Evolutionary conservation across 2,329 filamentous ascomycete species (phyloP), one percentile per base, ranked within the genome.

Genomic region (Talaromyces rugulosus): DNA sequence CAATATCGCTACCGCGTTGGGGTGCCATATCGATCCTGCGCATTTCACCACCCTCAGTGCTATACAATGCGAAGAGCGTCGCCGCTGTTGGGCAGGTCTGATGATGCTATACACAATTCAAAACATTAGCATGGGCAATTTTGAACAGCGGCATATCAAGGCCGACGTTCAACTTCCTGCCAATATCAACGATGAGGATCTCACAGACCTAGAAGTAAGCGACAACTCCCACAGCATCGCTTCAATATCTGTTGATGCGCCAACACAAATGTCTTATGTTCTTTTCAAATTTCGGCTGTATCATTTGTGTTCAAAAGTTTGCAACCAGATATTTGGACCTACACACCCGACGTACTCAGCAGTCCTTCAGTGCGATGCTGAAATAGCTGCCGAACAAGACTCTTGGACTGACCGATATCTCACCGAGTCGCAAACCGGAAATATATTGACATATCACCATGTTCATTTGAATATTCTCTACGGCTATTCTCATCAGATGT

Each of bases 181-280:
- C 1, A 74, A 77, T 52, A 65, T 76, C n/a, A 72, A 77, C 64
- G 74, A 77, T 55, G 68, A 72, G 11, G 70, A 74, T 42, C 67
- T 76, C 16, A 5, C 11, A n/a, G 18, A 47, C 8, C 65, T 73
- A 8, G 71, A 70, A 2, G 66, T 66, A 4, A 66, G 66, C 4
- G 51, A 62, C 28, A 66, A 66, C 4, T 66, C 67, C 3, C 52
- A 62, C 27, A 66, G 69, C 0, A 66, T 69, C 28, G 60, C 64
- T 28, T 27, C 18, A 4, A 23, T 27, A 8, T 47, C 44, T 6
- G 54, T 65, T 1, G 59, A 62, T 5, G 67, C 69, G 5, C 75
- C 75, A 42, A 78, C 75, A 2, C 75, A 78, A 66, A 78, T 77
- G 75, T 75, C 76, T 18, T 78, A 76, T 62, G 71, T 78, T 5